Percentiles rank a stretch among this genome's conserved stretches.
These are phyloP conservation scores for Vaccinium myrtillus DNA, from an alignment of 148 eudicot genomes.

Conservation along the genomic window DNA sequence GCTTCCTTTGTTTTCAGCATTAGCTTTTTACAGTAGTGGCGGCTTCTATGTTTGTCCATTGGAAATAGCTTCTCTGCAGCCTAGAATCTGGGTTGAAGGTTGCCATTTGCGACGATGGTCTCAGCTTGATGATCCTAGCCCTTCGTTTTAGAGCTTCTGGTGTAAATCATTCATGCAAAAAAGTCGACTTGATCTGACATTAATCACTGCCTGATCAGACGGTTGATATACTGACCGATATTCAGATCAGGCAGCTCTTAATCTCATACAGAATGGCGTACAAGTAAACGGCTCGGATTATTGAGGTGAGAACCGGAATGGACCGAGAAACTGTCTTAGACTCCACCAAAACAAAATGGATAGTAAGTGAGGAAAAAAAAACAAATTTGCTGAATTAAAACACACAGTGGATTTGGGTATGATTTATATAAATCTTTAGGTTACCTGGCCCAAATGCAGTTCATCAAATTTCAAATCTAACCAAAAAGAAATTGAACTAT, in stretches of 20 bases:
- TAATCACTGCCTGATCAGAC: neutral
- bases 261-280: neutral
- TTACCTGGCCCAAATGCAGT: no score
- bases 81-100: neutral
- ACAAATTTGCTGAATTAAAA: no score
- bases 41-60: neutral
- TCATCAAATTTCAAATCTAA: no score
- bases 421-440: no score
- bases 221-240: neutral
- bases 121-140: neutral
- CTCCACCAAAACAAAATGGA: no score
- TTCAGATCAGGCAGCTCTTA: neutral
- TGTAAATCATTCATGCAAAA: neutral
- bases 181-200: neutral
- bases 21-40: neutral
- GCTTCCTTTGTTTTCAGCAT: constrained; percentile 9
- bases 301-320: no score
- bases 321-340: no score
- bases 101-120: neutral
- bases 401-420: no score
- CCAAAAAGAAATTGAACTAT: no score
- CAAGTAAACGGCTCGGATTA: no score
- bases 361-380: no score
- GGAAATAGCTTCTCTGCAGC: neutral
- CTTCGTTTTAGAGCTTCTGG: neutral